phyloP scores from a whole-genome alignment of 106 monocot genomes.

The Dioscorea zingiberensis region DNA sequence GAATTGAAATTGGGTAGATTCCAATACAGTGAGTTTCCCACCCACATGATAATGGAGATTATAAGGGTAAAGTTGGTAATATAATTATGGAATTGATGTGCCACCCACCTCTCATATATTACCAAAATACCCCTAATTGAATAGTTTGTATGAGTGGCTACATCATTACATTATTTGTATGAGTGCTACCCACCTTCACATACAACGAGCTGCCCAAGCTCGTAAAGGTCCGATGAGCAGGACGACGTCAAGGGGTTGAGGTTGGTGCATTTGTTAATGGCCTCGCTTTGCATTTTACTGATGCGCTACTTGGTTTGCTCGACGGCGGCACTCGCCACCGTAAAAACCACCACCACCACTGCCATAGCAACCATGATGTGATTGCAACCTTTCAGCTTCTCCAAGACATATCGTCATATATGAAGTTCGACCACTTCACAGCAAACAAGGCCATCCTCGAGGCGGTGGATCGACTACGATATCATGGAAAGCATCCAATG shows the following conservation, averaged over 20 bases:
- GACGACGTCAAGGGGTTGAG: slow-evolving; percentile 29
- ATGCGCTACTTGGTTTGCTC: slow-evolving; percentile 44
- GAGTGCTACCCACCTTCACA: too few species aligned
- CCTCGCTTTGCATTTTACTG: slow-evolving; percentile 54
- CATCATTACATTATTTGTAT: too few species aligned
- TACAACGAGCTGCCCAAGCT: neutral
- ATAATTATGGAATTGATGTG: too few species aligned
- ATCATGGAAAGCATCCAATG: slow-evolving; percentile 57
- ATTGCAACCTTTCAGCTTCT: slow-evolving; percentile 54
- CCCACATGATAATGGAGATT: too few species aligned
- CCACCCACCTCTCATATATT: too few species aligned
- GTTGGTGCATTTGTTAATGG: slow-evolving; percentile 50
- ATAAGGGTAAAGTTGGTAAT: too few species aligned
- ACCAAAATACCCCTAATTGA: too few species aligned
- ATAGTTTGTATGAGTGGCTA: too few species aligned
- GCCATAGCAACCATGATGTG: slow-evolving; percentile 16
- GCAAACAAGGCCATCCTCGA: slow-evolving; percentile 67
- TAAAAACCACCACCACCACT: neutral
- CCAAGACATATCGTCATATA: slow-evolving; percentile 66
- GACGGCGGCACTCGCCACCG: slow-evolving; percentile 4
- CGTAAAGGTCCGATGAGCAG: neutral
- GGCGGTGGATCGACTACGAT: slow-evolving; percentile 46
- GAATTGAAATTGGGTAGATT: too few species aligned
- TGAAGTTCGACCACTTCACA: slow-evolving; percentile 65
- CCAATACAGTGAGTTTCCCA: too few species aligned